Evolutionary conservation across 331 rosid species (phyloP).

Genomic region (Acacia concinna): DNA sequence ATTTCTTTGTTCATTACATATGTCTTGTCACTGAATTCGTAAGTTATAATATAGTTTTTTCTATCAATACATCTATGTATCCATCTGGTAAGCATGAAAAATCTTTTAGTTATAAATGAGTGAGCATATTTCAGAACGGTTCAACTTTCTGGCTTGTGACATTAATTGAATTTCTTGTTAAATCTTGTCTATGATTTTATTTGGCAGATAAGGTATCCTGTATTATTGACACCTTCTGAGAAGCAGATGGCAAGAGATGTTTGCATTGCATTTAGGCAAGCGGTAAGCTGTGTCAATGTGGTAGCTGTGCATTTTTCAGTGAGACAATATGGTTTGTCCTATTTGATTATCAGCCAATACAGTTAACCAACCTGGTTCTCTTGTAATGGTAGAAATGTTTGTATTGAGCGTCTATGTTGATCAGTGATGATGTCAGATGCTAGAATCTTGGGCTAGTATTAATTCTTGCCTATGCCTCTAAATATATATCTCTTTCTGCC

Average conservation of each 20-base stretch:
- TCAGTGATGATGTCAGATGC: constrained; percentile 20
- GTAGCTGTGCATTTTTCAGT: constrained; percentile 18
- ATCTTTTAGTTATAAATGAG: constrained; percentile 12
- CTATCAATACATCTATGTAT: neutral
- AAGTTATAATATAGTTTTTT: neutral
- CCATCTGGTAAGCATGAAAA: neutral
- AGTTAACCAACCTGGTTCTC: neutral
- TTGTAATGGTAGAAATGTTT: neutral
- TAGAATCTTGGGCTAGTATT: neutral
- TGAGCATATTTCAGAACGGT: neutral
- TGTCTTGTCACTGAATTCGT: neutral
- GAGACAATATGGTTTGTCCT: neutral
- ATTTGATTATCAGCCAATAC: constrained; percentile 22
- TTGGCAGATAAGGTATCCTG: constrained; percentile 92
- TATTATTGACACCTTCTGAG: constrained; percentile 71
- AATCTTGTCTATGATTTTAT: constrained; percentile 34
- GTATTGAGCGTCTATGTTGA: neutral
- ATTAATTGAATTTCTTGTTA: constrained; percentile 26
- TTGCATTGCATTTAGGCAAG: constrained; percentile 93
- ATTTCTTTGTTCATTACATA: neutral
- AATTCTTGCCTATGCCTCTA: neutral
- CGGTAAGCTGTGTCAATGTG: constrained; percentile 58
- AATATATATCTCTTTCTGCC: neutral
- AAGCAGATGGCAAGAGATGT: constrained; percentile 98
- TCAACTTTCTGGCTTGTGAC: constrained; percentile 16